Evolutionary conservation across 1,284 basidiomycete genomes (phyloP).

Genomic region (Anthracocystis walkeri): DNA sequence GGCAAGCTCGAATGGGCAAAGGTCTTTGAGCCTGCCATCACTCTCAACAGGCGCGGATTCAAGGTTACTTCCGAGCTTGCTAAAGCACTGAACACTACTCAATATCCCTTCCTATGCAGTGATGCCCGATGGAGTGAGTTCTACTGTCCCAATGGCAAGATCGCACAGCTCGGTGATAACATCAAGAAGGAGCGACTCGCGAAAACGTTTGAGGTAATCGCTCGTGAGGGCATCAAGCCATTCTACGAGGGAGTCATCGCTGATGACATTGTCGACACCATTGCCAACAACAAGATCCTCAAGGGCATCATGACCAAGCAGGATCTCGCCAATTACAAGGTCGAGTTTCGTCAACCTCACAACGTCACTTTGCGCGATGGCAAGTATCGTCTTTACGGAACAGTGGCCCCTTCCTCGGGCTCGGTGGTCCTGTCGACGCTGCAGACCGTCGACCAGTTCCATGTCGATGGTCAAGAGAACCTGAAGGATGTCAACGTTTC

Average conservation of each 20-base stretch:
- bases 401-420: slow-evolving; percentile 67
- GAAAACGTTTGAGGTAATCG: slow-evolving; percentile 54
- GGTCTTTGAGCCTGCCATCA: slow-evolving; percentile 65
- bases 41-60: slow-evolving; percentile 65
- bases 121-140: slow-evolving; percentile 61
- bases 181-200: slow-evolving; percentile 54
- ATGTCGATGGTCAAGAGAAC: slow-evolving; percentile 32
- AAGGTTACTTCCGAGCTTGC: slow-evolving; percentile 59
- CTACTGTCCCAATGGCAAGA: slow-evolving; percentile 62
- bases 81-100: slow-evolving; percentile 48
- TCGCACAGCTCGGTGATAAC: slow-evolving; percentile 57
- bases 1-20: slow-evolving; percentile 67
- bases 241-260: slow-evolving; percentile 65
- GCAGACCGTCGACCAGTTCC: slow-evolving; percentile 62
- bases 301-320: slow-evolving; percentile 62
- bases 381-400: slow-evolving; percentile 55
- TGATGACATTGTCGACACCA: slow-evolving; percentile 50
- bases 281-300: slow-evolving; percentile 56
- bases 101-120: slow-evolving; percentile 55
- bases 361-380: slow-evolving; percentile 54
- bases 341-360: slow-evolving; percentile 32
- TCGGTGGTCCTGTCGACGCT: slow-evolving; percentile 66
- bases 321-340: slow-evolving; percentile 61
- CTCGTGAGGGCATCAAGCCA: slow-evolving; percentile 49
- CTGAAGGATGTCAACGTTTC: slow-evolving; percentile 53